Evolutionary conservation across 169 alveolate species (phyloP), one percentile per base, ranked within the genome.

Genomic region (Ichthyophthirius multifiliis): DNA sequence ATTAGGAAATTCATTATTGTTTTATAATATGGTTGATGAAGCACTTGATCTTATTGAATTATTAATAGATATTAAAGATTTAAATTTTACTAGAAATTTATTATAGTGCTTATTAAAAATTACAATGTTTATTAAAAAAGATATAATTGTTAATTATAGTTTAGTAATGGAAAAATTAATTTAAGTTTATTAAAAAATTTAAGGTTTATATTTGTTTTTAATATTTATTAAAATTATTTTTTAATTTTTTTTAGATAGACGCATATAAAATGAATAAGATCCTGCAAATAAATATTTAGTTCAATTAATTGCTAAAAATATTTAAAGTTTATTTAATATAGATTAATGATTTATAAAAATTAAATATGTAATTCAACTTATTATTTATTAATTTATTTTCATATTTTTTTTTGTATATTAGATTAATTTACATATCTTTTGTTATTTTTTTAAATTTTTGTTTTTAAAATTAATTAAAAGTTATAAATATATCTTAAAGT

Each of bases 11-110:
- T 55, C 71, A 18, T 27, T 55, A 2, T 23, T 55, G 2, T 55
- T 55, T 55, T 55, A 55, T 23, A 55, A 18, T 27, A 55, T 55
- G 71, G 16, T 55, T 55, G 71, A 55, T 27, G 71, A 55, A 55
- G 71, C 71, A 27, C 71, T 55, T 0, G 71, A 55, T 55, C 31
- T 27, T 55, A 39, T 55, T 27, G 71, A 55, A 27, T 34, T 27
- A 27, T 55, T 55, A n/a, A 55, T 27, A 27, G 71, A 55, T 55
- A 55, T 55, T 27, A 27, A 27, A 12, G 71, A 55, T 27, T 39
- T 55, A 27, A 55, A 55, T 23, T 55, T 55, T 55, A 55, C 71
- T 55, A 34, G 71, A 27, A 2, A 34, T 1, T 27, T 55, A 39
- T 39, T 55, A 15, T 27, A 55, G 16, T 55, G 71, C 13, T n/a